phyloP scores from a whole-genome alignment of 164 flowering plant genomes.

The Umbellularia californica region DNA sequence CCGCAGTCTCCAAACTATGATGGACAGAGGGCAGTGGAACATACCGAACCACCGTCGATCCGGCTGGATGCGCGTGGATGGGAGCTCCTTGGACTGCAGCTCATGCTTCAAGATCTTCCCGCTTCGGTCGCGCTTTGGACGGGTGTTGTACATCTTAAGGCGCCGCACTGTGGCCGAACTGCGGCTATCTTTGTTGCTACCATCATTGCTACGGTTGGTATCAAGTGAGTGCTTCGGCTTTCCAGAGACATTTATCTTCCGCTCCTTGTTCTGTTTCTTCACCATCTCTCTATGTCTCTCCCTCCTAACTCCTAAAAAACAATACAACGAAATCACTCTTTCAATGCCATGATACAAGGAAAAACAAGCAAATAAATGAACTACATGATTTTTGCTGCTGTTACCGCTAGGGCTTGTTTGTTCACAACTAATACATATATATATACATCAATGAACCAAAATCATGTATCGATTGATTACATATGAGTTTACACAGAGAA shows the following conservation, averaged over 20 bases:
- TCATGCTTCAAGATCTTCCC: conserved; percentile 70
- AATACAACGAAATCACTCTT: neutral
- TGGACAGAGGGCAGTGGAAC: conserved; percentile 5
- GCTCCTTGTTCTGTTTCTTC: conserved; percentile 53
- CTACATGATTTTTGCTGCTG: too few relatives aligned
- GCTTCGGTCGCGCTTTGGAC: conserved; percentile 60
- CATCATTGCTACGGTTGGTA: conserved; percentile 40
- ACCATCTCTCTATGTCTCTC: conserved; percentile 33
- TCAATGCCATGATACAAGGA: too few relatives aligned
- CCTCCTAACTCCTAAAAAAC: neutral
- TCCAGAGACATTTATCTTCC: conserved; percentile 59
- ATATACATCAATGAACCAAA: too few relatives aligned
- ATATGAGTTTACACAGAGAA: too few relatives aligned
- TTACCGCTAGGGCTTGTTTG: too few relatives aligned
- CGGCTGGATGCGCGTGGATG: conserved; percentile 75
- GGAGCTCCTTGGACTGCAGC: conserved; percentile 71
- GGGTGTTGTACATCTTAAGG: conserved; percentile 77
- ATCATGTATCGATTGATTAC: too few relatives aligned
- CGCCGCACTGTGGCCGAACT: conserved; percentile 92
- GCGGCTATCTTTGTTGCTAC: conserved; percentile 32
- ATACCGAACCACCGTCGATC: conserved; percentile 97
- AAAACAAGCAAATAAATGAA: too few relatives aligned
- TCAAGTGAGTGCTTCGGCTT: conserved; percentile 96
- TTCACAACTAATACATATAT: too few relatives aligned
- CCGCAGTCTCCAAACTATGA: too few relatives aligned